phyloP scores from a whole-genome alignment of 2,329 filamentous ascomycete species.

The Rhinocladiella similis region DNA sequence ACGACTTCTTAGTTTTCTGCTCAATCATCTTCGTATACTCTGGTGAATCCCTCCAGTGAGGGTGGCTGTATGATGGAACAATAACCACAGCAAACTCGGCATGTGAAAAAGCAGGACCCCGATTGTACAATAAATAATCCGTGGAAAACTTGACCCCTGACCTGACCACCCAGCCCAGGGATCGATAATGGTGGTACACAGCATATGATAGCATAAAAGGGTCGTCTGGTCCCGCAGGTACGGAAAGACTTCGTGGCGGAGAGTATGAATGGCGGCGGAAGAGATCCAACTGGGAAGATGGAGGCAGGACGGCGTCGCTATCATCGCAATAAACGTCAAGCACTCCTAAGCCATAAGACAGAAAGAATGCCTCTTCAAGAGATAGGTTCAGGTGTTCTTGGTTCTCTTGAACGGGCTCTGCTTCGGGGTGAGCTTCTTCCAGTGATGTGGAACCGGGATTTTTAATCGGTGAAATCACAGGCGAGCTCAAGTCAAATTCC shows the following conservation, averaged over 20 bases:
- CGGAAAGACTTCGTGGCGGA: conserved; percentile 52
- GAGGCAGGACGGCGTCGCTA: conserved; percentile 46
- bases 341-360: conserved; percentile 76
- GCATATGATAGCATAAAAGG: conserved; percentile 83
- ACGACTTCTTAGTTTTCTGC: conserved; percentile 42
- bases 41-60: conserved; percentile 64
- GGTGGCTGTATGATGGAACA: conserved; percentile 75
- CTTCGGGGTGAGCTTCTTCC: conserved; percentile 16
- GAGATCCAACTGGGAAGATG: conserved; percentile 61
- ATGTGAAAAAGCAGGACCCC: conserved; percentile 90
- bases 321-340: conserved; percentile 57
- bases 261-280: conserved; percentile 72
- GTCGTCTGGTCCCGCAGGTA: conserved; percentile 68
- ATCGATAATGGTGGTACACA: conserved; percentile 94
- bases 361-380: conserved; percentile 87
- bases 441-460: conserved; percentile 20
- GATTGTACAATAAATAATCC: conserved; percentile 91
- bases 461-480: conserved; percentile 31
- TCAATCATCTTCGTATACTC: conserved; percentile 54
- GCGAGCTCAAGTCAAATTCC: conserved; percentile 49
- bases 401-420: conserved; percentile 41
- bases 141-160: conserved; percentile 92
- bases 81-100: conserved; percentile 89
- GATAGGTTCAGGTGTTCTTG: conserved; percentile 91
- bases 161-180: conserved; percentile 90